These are phyloP conservation scores for Tubosaeta sp. DNA, from an alignment of 768 basidiomycete genomes.

Conservation along the genomic window DNA sequence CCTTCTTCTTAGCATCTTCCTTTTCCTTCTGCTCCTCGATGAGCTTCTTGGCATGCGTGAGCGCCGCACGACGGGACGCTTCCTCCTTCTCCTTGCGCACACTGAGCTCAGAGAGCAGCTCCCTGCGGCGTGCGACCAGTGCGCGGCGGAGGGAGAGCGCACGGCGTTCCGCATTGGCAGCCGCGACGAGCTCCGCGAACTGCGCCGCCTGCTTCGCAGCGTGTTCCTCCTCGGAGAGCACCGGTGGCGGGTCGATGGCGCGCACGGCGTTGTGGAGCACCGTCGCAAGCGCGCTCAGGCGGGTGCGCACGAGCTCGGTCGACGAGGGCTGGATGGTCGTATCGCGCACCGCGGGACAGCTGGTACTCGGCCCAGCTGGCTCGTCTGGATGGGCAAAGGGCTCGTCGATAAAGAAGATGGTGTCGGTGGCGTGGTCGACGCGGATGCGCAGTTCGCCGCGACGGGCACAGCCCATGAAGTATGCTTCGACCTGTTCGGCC, in stretches of 20 bases:
- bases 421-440: constrained; percentile 84
- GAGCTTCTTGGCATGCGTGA: constrained; percentile 60
- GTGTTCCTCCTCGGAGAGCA: constrained; percentile 43
- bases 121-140: constrained; percentile 78
- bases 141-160: constrained; percentile 74
- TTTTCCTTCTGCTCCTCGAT: constrained; percentile 57
- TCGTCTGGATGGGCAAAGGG: constrained; percentile 50
- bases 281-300: constrained; percentile 70
- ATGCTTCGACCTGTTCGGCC: constrained; percentile 81
- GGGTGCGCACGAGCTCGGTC: constrained; percentile 68
- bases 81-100: constrained; percentile 89
- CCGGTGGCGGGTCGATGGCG: constrained; percentile 43
- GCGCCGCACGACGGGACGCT: constrained; percentile 70
- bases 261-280: constrained; percentile 70
- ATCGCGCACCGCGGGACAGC: constrained; percentile 25
- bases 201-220: constrained; percentile 42
- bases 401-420: constrained; percentile 81
- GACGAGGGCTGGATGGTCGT: constrained; percentile 66
- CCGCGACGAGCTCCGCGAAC: constrained; percentile 55
- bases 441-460: constrained; percentile 82
- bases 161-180: constrained; percentile 71
- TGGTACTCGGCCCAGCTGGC: constrained; percentile 15
- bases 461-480: constrained; percentile 88
- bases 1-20: constrained; percentile 59
- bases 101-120: constrained; percentile 78